Conservation (phyloP, 176 grass and related monocot species). For the Oryza glaberrima region DNA sequence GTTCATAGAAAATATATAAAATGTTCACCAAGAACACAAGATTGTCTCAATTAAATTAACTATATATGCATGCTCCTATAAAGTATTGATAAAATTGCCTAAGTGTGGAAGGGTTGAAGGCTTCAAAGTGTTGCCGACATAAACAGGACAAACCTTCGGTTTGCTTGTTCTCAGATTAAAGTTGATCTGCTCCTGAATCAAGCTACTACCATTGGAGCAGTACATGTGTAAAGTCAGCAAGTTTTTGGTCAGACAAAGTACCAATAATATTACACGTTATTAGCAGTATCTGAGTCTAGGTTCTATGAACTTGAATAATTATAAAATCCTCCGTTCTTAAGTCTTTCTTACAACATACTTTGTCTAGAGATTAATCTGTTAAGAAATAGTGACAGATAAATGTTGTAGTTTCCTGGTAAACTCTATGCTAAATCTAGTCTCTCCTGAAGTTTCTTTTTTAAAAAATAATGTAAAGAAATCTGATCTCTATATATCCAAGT, state of each 20-base stretch:
- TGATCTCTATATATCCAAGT: no score
- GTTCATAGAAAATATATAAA: background rate
- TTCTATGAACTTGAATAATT: background rate
- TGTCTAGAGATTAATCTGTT: background rate
- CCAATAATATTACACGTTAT: background rate
- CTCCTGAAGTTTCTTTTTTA: no score
- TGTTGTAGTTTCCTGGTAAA: background rate
- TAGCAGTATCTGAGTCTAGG: no score
- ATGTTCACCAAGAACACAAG: background rate
- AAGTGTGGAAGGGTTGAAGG: background rate
- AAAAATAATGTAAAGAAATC: no score
- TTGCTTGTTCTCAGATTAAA: background rate
- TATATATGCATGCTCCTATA: background rate
- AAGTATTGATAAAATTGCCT: background rate
- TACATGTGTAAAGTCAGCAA: background rate
- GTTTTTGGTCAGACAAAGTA: background rate
- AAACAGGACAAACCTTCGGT: background rate
- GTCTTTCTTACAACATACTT: background rate
- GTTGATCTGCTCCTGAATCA: background rate
- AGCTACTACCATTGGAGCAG: background rate
- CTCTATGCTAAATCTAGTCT: no score
- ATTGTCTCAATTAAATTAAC: background rate
- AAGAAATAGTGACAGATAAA: background rate
- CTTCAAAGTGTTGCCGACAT: slow-evolving; percentile 13
- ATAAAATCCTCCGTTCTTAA: background rate